Evolutionary conservation across 371 early-diverging fungal genomes (phyloP).

Genomic region (Mucor piriformis): DNA sequence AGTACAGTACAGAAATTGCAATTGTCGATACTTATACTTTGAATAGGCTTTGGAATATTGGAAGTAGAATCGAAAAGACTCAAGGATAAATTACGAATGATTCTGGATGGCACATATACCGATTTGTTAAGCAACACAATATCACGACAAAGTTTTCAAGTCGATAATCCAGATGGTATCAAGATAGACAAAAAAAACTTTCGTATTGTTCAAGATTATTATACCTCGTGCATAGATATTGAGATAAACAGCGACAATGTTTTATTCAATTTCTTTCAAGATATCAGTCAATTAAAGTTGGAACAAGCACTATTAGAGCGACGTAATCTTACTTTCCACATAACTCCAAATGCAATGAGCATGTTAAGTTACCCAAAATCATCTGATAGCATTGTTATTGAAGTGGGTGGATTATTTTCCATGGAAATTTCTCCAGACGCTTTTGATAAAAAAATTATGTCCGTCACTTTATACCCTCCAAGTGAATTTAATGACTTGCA

Average conservation of each 20-base stretch:
- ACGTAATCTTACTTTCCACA: neutral
- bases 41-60: conserved; percentile 23
- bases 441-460: conserved; percentile 5
- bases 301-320: neutral
- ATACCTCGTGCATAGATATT: conserved; percentile 56
- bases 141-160: conserved; percentile 15
- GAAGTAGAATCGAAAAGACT: conserved; percentile 15
- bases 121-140: conserved; percentile 17
- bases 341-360: neutral
- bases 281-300: conserved; percentile 1
- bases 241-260: conserved; percentile 9
- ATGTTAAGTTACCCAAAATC: conserved; percentile 14
- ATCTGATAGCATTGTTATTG: conserved; percentile 10
- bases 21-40: neutral
- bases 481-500: neutral
- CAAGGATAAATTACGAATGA: conserved; percentile 16
- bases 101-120: conserved; percentile 18
- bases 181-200: conserved; percentile 44
- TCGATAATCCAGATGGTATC: conserved; percentile 4
- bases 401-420: conserved; percentile 24
- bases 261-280: conserved; percentile 5
- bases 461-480: conserved; percentile 13
- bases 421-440: conserved; percentile 15
- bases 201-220: conserved; percentile 48
- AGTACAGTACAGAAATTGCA: neutral